Percentiles rank a stretch among this genome's conserved stretches.
Evolutionary conservation across 78 protist species (phyloP).

Genomic region (Monocercomonoides exilis): DNA sequence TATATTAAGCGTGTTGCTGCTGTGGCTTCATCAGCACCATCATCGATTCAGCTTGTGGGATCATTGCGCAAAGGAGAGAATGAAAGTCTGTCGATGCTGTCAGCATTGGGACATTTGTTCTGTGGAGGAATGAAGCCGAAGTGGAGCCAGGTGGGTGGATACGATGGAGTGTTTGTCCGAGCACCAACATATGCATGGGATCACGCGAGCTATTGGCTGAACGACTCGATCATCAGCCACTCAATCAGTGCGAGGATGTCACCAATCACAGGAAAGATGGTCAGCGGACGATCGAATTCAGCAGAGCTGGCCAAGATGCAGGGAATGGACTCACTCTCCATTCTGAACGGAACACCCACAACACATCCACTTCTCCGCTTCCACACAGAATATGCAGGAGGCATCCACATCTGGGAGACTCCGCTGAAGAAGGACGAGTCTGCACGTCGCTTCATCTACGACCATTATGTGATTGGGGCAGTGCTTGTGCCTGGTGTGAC

Average conservation of each 20-base stretch:
- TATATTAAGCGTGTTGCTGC: background rate
- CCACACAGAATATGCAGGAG: background rate
- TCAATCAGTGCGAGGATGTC: background rate
- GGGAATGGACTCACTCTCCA: background rate
- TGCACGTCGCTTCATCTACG: conserved; percentile 10
- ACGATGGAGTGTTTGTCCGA: background rate
- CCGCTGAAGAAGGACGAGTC: background rate
- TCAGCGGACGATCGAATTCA: background rate
- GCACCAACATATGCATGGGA: conserved; percentile 7
- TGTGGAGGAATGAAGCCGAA: background rate
- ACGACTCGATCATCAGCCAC: background rate
- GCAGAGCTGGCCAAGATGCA: background rate
- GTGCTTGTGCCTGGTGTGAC: conserved; percentile 13
- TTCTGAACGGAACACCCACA: background rate
- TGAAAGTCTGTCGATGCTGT: background rate
- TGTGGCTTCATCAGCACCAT: background rate
- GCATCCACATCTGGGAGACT: background rate
- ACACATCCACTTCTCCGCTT: background rate
- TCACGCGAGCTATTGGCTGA: background rate
- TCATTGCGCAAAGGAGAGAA: background rate
- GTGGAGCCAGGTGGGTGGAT: background rate
- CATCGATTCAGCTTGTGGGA: background rate
- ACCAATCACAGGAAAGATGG: background rate
- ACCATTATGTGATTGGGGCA: conserved; percentile 13
- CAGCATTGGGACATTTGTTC: background rate